Evolutionary conservation across 495 filamentous ascomycete species (phyloP).

Genomic region (Tuber calosporum): DNA sequence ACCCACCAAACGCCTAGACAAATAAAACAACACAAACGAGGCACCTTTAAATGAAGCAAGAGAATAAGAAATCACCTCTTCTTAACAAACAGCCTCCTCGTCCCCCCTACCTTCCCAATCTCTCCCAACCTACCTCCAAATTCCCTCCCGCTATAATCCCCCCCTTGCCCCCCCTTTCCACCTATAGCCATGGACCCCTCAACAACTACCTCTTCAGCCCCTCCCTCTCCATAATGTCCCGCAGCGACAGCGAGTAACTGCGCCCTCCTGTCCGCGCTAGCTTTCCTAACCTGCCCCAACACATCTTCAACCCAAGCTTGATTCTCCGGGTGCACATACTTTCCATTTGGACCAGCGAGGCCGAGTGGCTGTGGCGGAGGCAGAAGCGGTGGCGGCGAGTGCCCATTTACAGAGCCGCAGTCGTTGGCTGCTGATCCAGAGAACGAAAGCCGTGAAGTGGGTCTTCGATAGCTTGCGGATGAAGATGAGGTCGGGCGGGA

Average conservation of each 20-base stretch:
- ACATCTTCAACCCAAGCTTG: constrained; percentile 66
- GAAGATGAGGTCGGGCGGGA: constrained; percentile 31
- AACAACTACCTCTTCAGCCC: constrained; percentile 41
- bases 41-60: not conserved
- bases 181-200: constrained; percentile 15
- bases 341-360: constrained; percentile 56
- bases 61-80: constrained; percentile 22
- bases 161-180: constrained; percentile 16
- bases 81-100: constrained; percentile 54
- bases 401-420: constrained; percentile 33
- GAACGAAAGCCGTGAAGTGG: constrained; percentile 33
- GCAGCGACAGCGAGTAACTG: constrained; percentile 21
- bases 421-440: constrained; percentile 27
- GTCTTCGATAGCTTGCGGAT: constrained; percentile 30
- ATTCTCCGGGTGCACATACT: constrained; percentile 58
- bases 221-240: constrained; percentile 36
- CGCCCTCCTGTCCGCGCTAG: constrained; percentile 32
- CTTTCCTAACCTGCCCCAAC: constrained; percentile 57
- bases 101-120: constrained; percentile 52
- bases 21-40: not conserved
- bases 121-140: constrained; percentile 50
- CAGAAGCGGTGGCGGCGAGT: constrained; percentile 43
- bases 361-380: constrained; percentile 50
- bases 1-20: not conserved
- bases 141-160: constrained; percentile 12